Evolutionary conservation across 1,284 basidiomycete species (phyloP).

Genomic region (Cerrena zonata): DNA sequence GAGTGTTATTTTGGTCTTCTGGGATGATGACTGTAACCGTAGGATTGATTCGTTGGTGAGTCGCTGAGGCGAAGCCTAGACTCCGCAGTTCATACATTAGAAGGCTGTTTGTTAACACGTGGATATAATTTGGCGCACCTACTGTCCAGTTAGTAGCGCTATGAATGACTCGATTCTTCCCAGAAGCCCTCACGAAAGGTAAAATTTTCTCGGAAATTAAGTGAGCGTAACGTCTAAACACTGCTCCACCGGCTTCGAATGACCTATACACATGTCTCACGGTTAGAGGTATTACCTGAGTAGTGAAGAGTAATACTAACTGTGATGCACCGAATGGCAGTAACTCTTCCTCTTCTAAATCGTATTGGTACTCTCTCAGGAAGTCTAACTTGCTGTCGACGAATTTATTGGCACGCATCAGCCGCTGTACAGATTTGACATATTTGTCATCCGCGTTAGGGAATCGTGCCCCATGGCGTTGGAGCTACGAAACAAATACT

Average conservation of each 20-base stretch:
- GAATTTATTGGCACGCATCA: constrained; percentile 41
- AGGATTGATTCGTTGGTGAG: constrained; percentile 28
- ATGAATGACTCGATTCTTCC: constrained; percentile 55
- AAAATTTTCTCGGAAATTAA: constrained; percentile 38
- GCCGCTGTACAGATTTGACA: constrained; percentile 31
- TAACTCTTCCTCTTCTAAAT: constrained; percentile 55
- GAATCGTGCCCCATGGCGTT: constrained; percentile 78
- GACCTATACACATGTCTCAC: constrained; percentile 33
- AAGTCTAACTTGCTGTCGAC: constrained; percentile 52
- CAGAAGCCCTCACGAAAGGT: constrained; percentile 65
- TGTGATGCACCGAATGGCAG: constrained; percentile 67
- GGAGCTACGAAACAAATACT: constrained; percentile 48
- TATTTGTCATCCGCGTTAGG: constrained; percentile 53
- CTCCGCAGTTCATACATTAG: not conserved
- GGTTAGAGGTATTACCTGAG: not conserved
- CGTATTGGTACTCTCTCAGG: constrained; percentile 53
- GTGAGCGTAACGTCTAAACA: constrained; percentile 46
- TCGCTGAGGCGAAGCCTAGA: constrained; percentile 46
- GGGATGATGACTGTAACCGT: constrained; percentile 45
- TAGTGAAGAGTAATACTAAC: constrained; percentile 38
- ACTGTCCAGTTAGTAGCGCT: constrained; percentile 68
- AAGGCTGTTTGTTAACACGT: not conserved
- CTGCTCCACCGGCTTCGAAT: constrained; percentile 41
- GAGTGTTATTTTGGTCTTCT: constrained; percentile 64
- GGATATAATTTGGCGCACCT: constrained; percentile 34